phyloP scores from a whole-genome alignment of 1,284 basidiomycete species.

The Tremellales sp. region DNA sequence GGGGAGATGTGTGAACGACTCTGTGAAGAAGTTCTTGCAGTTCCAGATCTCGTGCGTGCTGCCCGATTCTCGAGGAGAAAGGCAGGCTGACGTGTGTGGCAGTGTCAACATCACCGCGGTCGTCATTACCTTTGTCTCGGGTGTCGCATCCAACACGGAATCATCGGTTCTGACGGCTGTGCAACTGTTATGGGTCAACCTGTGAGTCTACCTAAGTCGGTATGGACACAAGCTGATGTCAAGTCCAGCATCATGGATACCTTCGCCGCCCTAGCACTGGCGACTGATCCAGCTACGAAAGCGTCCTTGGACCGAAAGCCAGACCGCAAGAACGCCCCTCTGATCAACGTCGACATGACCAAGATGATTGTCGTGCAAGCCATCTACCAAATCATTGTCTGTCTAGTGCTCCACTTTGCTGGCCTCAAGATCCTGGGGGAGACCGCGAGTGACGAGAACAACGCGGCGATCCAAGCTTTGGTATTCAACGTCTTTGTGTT shows the following conservation, averaged over 20 bases:
- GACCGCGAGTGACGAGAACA: conserved; percentile 40
- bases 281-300: conserved; percentile 88
- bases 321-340: conserved; percentile 77
- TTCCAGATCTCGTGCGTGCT: conserved; percentile 77
- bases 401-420: conserved; percentile 84
- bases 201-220: conserved; percentile 8
- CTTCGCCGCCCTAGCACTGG: conserved; percentile 92
- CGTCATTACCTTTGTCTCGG: conserved; percentile 86
- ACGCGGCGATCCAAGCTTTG: conserved; percentile 69
- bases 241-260: conserved; percentile 77
- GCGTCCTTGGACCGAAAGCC: conserved; percentile 82
- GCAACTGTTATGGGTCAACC: conserved; percentile 73
- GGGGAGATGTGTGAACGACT: conserved; percentile 97
- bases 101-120: conserved; percentile 90
- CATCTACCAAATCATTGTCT: conserved; percentile 77
- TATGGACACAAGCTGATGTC: neutral
- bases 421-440: conserved; percentile 69
- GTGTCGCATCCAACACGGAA: conserved; percentile 73
- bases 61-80: neutral
- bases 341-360: conserved; percentile 88
- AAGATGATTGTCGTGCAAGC: conserved; percentile 94
- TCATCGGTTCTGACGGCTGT: conserved; percentile 87
- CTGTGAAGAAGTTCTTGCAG: conserved; percentile 95
- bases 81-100: neutral
- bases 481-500: conserved; percentile 98